Conservation (phyloP, 352 stramenopile genomes). For the Phytophthora pistaciae region DNA sequence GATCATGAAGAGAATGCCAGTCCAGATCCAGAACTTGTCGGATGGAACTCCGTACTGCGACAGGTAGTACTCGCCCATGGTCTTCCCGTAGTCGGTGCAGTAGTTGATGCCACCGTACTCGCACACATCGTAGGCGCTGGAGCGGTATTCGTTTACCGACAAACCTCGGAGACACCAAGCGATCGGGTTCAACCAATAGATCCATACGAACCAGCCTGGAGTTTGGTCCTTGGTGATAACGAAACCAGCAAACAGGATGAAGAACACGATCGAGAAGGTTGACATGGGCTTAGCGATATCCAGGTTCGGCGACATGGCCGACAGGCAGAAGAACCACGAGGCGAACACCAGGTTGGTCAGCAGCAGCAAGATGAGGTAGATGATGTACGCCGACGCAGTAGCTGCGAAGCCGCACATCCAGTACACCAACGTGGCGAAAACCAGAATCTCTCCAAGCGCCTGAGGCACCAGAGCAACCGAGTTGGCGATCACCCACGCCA, state of each 20-base stretch:
- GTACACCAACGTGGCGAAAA: slow-evolving; percentile 81
- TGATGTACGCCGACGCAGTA: slow-evolving; percentile 39
- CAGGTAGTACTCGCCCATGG: slow-evolving; percentile 33
- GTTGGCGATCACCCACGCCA: slow-evolving; percentile 60
- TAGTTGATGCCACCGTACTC: slow-evolving; percentile 29
- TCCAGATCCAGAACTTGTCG: slow-evolving; percentile 33
- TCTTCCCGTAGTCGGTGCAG: slow-evolving; percentile 30
- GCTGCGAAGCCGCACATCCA: slow-evolving; percentile 70
- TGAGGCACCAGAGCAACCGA: slow-evolving; percentile 45
- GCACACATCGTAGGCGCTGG: slow-evolving; percentile 30
- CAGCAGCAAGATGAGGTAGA: slow-evolving; percentile 57
- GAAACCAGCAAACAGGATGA: slow-evolving; percentile 62
- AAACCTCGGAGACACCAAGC: slow-evolving; percentile 24
- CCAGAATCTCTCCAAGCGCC: slow-evolving; percentile 53
- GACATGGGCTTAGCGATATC: slow-evolving; percentile 54
- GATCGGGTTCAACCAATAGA: slow-evolving; percentile 53
- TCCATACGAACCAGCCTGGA: slow-evolving; percentile 35
- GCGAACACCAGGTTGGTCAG: slow-evolving; percentile 58
- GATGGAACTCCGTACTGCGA: slow-evolving; percentile 34
- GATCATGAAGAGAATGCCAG: slow-evolving; percentile 39
- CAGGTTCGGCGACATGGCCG: slow-evolving; percentile 35
- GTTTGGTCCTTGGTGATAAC: slow-evolving; percentile 48
- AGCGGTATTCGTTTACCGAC: slow-evolving; percentile 38
- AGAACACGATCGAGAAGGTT: slow-evolving; percentile 48
- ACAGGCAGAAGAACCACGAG: slow-evolving; percentile 61